Evolutionary conservation across 2,329 filamentous ascomycete species (phyloP).

Genomic region (Penicillium psychrosexuale): DNA sequence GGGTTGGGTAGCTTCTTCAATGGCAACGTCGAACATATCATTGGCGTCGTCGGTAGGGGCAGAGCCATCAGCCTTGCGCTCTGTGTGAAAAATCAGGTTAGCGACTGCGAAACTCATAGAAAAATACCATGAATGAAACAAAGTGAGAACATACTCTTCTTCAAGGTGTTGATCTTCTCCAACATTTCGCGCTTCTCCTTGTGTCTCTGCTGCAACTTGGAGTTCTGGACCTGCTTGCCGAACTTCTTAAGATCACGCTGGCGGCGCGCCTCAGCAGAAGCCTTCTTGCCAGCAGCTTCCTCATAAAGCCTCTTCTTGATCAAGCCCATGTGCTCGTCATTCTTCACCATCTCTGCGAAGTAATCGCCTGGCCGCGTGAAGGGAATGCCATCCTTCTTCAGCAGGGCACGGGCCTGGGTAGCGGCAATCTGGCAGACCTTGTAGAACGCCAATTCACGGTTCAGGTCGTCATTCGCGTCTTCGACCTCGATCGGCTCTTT

Average conservation of each 20-base stretch:
- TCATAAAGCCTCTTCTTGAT: constrained; percentile 92
- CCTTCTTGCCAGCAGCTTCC: constrained; percentile 88
- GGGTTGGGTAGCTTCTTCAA: constrained; percentile 66
- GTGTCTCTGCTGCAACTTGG: constrained; percentile 88
- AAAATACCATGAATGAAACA: neutral
- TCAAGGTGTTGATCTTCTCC: constrained; percentile 91
- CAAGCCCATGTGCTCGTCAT: constrained; percentile 96
- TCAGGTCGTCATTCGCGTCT: constrained; percentile 86
- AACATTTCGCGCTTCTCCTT: constrained; percentile 90
- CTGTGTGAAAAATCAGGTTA: constrained; percentile 48
- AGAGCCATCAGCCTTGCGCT: constrained; percentile 67
- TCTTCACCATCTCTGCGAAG: constrained; percentile 99
- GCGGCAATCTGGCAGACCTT: constrained; percentile 80
- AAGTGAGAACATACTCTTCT: constrained; percentile 73
- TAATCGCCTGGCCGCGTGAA: constrained; percentile 92
- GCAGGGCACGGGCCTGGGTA: constrained; percentile 65
- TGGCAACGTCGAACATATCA: constrained; percentile 86
- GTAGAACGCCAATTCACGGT: constrained; percentile 90
- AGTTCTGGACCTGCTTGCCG: constrained; percentile 95
- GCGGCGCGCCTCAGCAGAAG: constrained; percentile 83
- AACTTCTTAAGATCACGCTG: constrained; percentile 98
- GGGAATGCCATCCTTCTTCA: constrained; percentile 77
- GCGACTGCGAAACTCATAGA: constrained; percentile 22
- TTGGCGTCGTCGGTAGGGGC: constrained; percentile 66
- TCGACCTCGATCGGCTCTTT: constrained; percentile 67